These are phyloP conservation scores for Penicillium subrubescens DNA, from an alignment of 495 filamentous ascomycete species.

Conservation along the genomic window DNA sequence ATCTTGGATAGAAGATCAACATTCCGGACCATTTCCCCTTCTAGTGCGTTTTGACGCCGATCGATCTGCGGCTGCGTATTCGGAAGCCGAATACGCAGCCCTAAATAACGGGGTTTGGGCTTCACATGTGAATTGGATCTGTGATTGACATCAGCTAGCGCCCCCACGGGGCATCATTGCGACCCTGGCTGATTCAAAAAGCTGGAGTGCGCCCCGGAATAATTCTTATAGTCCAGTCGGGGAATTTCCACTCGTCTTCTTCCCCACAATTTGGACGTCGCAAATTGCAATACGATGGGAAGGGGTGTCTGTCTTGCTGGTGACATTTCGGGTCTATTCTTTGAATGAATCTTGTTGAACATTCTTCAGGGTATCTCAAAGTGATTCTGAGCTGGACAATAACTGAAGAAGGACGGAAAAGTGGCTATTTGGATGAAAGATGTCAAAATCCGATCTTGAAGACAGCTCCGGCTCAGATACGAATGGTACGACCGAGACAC, in stretches of 20 bases:
- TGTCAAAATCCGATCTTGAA: conserved; percentile 30
- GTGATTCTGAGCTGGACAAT: background rate
- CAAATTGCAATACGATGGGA: conserved; percentile 1
- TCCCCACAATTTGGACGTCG: background rate
- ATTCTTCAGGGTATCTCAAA: background rate
- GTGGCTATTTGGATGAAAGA: background rate
- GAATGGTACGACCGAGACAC: conserved; percentile 1
- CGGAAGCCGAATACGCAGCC: conserved; percentile 4
- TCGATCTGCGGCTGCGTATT: conserved; percentile 4
- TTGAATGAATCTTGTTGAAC: background rate
- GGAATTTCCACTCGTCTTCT: background rate
- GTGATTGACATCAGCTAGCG: background rate
- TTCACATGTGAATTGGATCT: conserved; percentile 8
- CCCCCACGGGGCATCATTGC: background rate
- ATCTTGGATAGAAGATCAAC: background rate
- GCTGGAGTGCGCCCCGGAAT: background rate
- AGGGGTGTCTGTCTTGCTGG: background rate
- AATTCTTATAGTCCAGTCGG: background rate
- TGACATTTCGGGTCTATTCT: background rate
- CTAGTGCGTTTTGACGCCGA: background rate
- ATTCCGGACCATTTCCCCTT: background rate
- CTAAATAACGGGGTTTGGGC: background rate
- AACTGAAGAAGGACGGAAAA: background rate
- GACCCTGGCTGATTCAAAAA: conserved; percentile 2
- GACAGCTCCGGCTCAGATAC: conserved; percentile 19